Conservation (phyloP, 2,329 filamentous ascomycete species). For the Leptoxyphium fumago region DNA sequence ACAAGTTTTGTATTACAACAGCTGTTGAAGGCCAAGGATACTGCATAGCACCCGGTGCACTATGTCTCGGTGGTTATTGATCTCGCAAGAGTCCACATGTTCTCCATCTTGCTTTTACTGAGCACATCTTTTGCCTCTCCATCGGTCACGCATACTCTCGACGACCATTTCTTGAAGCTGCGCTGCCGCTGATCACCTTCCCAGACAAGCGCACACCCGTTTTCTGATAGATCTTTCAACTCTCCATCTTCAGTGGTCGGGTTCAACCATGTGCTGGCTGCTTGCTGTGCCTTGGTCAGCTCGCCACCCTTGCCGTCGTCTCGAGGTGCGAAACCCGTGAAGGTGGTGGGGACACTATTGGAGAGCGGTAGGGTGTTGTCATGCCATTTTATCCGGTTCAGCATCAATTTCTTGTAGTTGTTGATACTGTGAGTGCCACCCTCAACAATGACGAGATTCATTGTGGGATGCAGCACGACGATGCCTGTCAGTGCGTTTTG, state of each 20-base stretch:
- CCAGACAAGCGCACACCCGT: conserved; percentile 74
- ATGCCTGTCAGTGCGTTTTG: conserved; percentile 75
- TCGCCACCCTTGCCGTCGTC: conserved; percentile 9
- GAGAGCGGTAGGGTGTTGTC: conserved; percentile 64
- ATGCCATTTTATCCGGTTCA: conserved; percentile 87
- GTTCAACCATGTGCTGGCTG: conserved; percentile 57
- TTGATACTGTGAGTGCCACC: conserved; percentile 72
- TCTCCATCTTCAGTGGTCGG: conserved; percentile 64
- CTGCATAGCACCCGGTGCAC: too few species aligned
- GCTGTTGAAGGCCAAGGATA: too few species aligned
- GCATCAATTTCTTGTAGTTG: conserved; percentile 83
- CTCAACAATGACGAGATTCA: conserved; percentile 83
- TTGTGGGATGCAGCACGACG: conserved; percentile 80
- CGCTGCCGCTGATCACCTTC: conserved; percentile 76
- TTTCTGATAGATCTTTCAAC: conserved; percentile 66
- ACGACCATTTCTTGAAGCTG: conserved; percentile 76
- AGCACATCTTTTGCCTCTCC: conserved; percentile 71
- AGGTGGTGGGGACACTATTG: conserved; percentile 14
- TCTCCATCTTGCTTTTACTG: conserved; percentile 75
- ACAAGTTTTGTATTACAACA: too few species aligned
- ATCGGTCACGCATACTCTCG: conserved; percentile 85
- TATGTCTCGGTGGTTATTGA: too few species aligned
- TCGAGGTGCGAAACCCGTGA: conserved; percentile 10
- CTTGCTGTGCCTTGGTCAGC: conserved; percentile 42
- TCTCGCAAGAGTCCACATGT: conserved; percentile 78